Base-by-base conservation (phyloP, 768 basidiomycete species). In the Suillus variegatus region DNA sequence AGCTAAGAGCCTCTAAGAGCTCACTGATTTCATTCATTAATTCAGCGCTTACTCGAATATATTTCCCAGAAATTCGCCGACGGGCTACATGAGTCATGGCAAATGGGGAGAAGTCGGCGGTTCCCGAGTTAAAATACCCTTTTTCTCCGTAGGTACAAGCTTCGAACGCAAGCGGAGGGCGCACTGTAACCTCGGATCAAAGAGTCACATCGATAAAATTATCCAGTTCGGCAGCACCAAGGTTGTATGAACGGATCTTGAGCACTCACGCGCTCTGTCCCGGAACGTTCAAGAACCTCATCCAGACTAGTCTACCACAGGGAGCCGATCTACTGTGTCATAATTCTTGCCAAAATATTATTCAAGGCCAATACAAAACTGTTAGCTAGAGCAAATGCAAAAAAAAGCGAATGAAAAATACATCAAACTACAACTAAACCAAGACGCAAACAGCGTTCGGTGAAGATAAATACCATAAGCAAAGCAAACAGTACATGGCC, bases 141-240 rank as follows among this genome's bases (percentile, higher is more conserved):
- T 20, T 32, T 32, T 4, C 32, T 32, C 32, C 32, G 32, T 7
- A 32, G 32, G 32, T 32, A 32, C 32, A 32, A 32, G 32, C 51
- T 52, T 28, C 8, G 25, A 32, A 36, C 54, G 6, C 20, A n/a
- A 6, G 32, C 12, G 20, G 1, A n/a, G 32, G 28, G 54, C 32
- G 54, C 54, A 55, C 20, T n/a, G 54, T 55, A 35, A 55, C 54
- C 54, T 55, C 32, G 35, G 54, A 55, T 35, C 54, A 35, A 55
- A 10, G 4, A 6, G 10, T 2, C 32, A 32, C 32, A 32, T 32
- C 6, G 20, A 38, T 36, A n/a, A 36, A n/a, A 55, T 55, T 32
- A 7, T n/a, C 6, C 54, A n/a, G 35, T 36, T 36, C 54, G 54
- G 54, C 7, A 52, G 51, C 7, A 54, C 8, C 25, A 28, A 8